These are phyloP conservation scores for Colletotrichum sp. DNA, from an alignment of 2,329 filamentous ascomycete species.

Conservation along the genomic window DNA sequence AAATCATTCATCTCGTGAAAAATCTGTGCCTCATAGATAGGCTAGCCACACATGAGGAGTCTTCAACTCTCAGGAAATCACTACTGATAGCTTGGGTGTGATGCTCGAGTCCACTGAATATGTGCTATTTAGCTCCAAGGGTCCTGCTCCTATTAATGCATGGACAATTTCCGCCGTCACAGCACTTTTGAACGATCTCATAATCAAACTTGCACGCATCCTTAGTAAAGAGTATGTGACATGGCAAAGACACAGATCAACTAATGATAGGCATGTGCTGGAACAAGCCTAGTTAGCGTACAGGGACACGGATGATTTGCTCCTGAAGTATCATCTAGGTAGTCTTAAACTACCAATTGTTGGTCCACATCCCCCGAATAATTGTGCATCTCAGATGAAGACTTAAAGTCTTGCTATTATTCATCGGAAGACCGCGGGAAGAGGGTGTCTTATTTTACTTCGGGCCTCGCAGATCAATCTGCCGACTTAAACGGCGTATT, in stretches of 20 bases:
- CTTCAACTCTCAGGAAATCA: background rate
- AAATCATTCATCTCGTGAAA: background rate
- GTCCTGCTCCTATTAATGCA: background rate
- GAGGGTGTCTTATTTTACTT: background rate
- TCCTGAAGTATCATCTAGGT: background rate
- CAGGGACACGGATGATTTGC: background rate
- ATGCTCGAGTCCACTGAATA: background rate
- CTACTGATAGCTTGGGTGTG: background rate
- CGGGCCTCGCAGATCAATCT: background rate
- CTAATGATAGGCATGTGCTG: no score
- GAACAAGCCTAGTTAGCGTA: background rate
- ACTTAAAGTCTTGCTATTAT: background rate
- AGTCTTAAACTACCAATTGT: background rate
- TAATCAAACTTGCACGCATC: no score
- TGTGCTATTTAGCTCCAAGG: background rate
- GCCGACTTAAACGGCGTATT: background rate
- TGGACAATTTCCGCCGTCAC: background rate
- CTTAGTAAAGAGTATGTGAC: no score
- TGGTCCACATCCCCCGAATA: background rate
- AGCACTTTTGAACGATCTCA: no score
- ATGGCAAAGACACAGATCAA: no score
- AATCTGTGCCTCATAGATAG: rapidly evolving
- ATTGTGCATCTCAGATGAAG: background rate
- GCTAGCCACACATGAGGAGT: background rate
- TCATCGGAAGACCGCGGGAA: background rate